Evolutionary conservation across 2,329 filamentous ascomycete genomes (phyloP).

Genomic region (Parastagonospora nodorum): DNA sequence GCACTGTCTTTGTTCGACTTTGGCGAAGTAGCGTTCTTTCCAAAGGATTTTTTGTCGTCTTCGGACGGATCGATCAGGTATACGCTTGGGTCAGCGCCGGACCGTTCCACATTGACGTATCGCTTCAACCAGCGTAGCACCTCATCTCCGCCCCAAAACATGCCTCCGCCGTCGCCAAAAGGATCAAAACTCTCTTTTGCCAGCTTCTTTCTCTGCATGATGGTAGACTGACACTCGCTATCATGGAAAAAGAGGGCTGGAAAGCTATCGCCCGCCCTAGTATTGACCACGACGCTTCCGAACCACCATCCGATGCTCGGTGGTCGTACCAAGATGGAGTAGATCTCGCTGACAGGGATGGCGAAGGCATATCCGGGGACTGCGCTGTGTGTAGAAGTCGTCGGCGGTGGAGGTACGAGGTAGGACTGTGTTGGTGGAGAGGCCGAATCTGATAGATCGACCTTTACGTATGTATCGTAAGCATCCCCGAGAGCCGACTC

Average conservation of each 20-base stretch:
- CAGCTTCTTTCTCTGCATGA: conserved; percentile 87
- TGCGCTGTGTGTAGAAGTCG: conserved; percentile 74
- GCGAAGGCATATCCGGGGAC: conserved; percentile 87
- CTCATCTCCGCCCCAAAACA: conserved; percentile 98
- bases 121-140: conserved; percentile 86
- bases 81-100: conserved; percentile 83
- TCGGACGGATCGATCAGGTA: conserved; percentile 87
- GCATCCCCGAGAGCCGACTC: conserved; percentile 84
- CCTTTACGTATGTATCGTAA: conserved; percentile 90
- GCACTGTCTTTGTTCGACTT: conserved; percentile 41
- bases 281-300: conserved; percentile 92
- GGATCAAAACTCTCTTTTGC: conserved; percentile 87
- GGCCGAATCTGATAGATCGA: conserved; percentile 82
- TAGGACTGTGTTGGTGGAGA: conserved; percentile 84
- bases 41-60: conserved; percentile 84
- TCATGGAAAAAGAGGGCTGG: conserved; percentile 98
- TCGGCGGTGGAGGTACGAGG: conserved; percentile 88
- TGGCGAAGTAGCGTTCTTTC: conserved; percentile 58
- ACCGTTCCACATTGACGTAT: conserved; percentile 83
- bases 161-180: conserved; percentile 79
- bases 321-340: conserved; percentile 85
- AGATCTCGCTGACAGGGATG: conserved; percentile 86
- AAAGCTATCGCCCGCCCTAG: conserved; percentile 86
- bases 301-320: conserved; percentile 99
- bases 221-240: conserved; percentile 93